A percentile compares a stretch with the other conserved stretches of the same genome.
phyloP scores from a whole-genome alignment of 805 yeast genomes.

The Wickerhamiella spandovensis region DNA sequence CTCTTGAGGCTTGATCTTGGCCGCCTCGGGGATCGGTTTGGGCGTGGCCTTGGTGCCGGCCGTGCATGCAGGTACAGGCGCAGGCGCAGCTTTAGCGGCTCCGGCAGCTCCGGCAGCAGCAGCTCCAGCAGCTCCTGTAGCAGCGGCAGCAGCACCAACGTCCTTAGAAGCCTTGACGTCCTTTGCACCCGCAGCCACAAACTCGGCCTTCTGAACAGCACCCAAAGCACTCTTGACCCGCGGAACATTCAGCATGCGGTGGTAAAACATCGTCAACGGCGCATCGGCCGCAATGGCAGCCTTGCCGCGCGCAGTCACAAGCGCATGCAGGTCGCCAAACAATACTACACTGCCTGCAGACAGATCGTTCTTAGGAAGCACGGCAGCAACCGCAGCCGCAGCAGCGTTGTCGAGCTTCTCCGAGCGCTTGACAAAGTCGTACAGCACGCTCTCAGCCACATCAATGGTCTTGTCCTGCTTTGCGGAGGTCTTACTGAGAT shows the following conservation, averaged over 20 bases:
- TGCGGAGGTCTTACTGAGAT: constrained; percentile 19
- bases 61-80: neutral
- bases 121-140: constrained; percentile 3
- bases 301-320: constrained; percentile 23
- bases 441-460: constrained; percentile 29
- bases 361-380: constrained; percentile 20
- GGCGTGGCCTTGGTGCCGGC: constrained; percentile 3
- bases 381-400: constrained; percentile 12
- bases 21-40: constrained; percentile 24
- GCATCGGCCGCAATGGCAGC: constrained; percentile 21
- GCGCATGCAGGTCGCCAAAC: constrained; percentile 33
- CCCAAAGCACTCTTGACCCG: constrained; percentile 19
- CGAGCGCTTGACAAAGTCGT: constrained; percentile 13
- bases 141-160: constrained; percentile 6
- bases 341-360: constrained; percentile 31
- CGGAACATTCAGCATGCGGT: constrained; percentile 19
- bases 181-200: constrained; percentile 10
- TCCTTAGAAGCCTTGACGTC: neutral
- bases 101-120: constrained; percentile 5
- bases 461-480: constrained; percentile 19
- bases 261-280: constrained; percentile 23
- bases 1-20: constrained; percentile 25
- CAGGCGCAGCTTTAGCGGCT: too few species aligned
- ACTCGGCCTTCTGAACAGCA: constrained; percentile 12
- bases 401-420: constrained; percentile 16